Percentiles rank a stretch among this genome's conserved stretches.
phyloP scores from a whole-genome alignment of 345 rosid genomes.

The Pistacia vera region DNA sequence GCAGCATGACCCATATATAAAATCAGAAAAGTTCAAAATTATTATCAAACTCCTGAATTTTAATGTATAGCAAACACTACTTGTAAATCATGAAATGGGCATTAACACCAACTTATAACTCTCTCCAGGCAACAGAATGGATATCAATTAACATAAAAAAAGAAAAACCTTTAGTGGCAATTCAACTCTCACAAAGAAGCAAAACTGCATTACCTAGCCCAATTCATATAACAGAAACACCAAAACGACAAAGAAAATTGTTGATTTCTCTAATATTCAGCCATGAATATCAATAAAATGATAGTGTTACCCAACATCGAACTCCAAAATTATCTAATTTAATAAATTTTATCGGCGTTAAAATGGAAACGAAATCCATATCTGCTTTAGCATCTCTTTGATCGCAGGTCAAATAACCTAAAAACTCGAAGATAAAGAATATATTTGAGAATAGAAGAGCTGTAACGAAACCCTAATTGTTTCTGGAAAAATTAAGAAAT shows the following conservation, averaged over 20 bases:
- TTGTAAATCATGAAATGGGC: neutral
- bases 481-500: no score
- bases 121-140: neutral
- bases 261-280: no score
- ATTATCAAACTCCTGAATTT: neutral
- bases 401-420: neutral
- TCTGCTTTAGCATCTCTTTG: neutral
- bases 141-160: no score
- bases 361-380: neutral
- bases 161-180: neutral
- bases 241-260: no score
- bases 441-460: no score
- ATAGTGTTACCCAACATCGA: no score
- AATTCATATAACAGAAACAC: neutral
- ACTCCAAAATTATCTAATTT: no score
- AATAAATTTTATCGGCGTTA: no score
- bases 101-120: neutral
- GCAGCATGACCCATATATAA: no score
- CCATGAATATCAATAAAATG: neutral
- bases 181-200: neutral
- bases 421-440: neutral
- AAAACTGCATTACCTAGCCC: neutral
- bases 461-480: no score
- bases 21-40: neutral
- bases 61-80: neutral